phyloP scores from a whole-genome alignment of 148 eudicot species.

The Amaranthus cruentus region DNA sequence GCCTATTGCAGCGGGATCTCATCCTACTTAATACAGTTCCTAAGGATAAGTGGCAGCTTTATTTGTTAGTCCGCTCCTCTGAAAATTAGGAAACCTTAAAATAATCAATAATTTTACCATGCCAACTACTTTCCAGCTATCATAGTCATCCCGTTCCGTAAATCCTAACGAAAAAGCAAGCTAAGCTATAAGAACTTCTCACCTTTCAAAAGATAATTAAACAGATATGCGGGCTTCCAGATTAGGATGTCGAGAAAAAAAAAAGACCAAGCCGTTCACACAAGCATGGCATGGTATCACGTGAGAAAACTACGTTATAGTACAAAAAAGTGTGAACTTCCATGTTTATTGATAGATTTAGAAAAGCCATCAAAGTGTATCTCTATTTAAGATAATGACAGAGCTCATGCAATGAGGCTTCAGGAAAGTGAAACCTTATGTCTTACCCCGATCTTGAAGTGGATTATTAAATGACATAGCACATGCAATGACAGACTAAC shows the following conservation, averaged over 20 bases:
- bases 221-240: background rate
- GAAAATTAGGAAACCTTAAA: background rate
- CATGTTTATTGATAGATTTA: background rate
- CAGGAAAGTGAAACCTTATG: too few species aligned
- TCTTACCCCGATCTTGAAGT: background rate
- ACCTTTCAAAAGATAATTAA: background rate
- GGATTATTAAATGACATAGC: background rate
- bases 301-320: background rate
- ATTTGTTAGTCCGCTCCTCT: background rate
- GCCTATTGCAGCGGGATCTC: too few species aligned
- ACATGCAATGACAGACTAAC: conserved; percentile 28
- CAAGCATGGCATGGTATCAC: background rate
- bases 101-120: background rate
- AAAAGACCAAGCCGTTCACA: background rate
- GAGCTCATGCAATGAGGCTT: too few species aligned
- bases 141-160: background rate
- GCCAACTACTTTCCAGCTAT: background rate
- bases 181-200: background rate
- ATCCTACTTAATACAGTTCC: background rate
- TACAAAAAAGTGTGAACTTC: background rate
- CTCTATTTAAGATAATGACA: too few species aligned
- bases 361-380: too few species aligned
- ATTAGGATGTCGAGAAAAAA: background rate
- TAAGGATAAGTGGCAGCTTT: background rate
- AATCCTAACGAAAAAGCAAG: background rate